Evolutionary conservation across 805 yeast genomes (phyloP).

Genomic region (Nakazawaea peltata): DNA sequence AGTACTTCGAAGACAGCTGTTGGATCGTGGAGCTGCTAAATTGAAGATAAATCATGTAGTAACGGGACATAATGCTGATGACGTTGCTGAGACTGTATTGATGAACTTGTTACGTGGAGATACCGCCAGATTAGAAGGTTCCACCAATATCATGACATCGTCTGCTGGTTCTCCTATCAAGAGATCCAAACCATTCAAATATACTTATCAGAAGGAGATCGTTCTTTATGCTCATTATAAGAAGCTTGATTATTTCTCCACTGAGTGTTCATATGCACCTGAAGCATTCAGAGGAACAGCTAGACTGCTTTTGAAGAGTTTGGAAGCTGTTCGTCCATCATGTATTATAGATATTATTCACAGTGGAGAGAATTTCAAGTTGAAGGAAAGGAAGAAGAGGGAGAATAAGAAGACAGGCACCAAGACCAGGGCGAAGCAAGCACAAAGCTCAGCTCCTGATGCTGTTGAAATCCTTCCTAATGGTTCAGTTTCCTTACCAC

Average conservation of each 20-base stretch:
- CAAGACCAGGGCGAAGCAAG: conserved; percentile 21
- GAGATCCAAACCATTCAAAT: conserved; percentile 93
- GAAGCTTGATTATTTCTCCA: conserved; percentile 89
- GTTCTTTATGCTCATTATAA: conserved; percentile 96
- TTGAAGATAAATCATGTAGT: conserved; percentile 84
- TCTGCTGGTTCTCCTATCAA: conserved; percentile 83
- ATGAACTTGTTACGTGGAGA: conserved; percentile 97
- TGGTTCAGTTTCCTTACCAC: conserved; percentile 47
- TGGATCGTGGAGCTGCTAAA: conserved; percentile 91
- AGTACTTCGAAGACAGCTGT: conserved; percentile 90
- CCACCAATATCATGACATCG: conserved; percentile 78
- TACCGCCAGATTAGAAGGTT: conserved; percentile 81
- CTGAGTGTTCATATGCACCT: conserved; percentile 97
- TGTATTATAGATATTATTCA: conserved; percentile 91
- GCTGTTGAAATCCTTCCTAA: conserved; percentile 51
- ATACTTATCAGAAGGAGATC: conserved; percentile 93
- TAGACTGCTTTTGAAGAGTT: conserved; percentile 79
- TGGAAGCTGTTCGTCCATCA: conserved; percentile 86
- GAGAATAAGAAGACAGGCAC: no score
- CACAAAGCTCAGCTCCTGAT: conserved; percentile 19
- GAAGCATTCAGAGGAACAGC: conserved; percentile 99
- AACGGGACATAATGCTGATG: conserved; percentile 99
- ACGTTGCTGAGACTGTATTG: conserved; percentile 95
- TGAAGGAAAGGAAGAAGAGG: conserved; percentile 51
- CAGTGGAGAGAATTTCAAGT: conserved; percentile 80